Evolutionary conservation across 768 basidiomycete genomes (phyloP).

Genomic region (Lactarius evosmus): DNA sequence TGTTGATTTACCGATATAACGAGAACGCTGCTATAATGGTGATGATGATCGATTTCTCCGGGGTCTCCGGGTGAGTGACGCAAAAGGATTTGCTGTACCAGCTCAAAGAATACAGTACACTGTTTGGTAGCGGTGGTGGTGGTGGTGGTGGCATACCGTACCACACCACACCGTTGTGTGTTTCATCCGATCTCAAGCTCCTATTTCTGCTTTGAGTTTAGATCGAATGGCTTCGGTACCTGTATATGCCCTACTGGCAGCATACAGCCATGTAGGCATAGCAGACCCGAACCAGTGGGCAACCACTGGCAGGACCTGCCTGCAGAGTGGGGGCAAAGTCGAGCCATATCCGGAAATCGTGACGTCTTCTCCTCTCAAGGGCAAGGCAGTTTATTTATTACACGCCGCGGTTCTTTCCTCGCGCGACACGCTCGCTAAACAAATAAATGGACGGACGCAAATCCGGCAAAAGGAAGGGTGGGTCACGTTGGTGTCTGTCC

Average conservation of each 20-base stretch:
- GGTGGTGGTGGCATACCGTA: too few species aligned
- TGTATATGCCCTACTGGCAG: neutral
- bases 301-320: neutral
- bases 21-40: neutral
- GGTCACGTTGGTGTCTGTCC: neutral
- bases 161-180: too few species aligned
- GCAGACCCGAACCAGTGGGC: too few species aligned
- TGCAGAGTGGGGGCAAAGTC: too few species aligned
- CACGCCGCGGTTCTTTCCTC: neutral
- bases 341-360: conserved; percentile 2
- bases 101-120: too few species aligned
- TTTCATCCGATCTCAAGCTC: neutral
- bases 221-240: neutral
- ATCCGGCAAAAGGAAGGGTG: neutral
- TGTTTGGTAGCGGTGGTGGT: too few species aligned
- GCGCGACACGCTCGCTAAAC: too few species aligned
- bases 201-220: neutral
- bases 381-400: neutral
- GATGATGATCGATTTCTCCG: neutral
- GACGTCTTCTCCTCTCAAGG: neutral
- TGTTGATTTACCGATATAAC: neutral
- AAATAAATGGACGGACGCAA: too few species aligned
- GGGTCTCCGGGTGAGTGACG: neutral
- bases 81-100: neutral
- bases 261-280: neutral